phyloP scores from a whole-genome alignment of 192 early-diverging fungal species.

The Podila epicladia region DNA sequence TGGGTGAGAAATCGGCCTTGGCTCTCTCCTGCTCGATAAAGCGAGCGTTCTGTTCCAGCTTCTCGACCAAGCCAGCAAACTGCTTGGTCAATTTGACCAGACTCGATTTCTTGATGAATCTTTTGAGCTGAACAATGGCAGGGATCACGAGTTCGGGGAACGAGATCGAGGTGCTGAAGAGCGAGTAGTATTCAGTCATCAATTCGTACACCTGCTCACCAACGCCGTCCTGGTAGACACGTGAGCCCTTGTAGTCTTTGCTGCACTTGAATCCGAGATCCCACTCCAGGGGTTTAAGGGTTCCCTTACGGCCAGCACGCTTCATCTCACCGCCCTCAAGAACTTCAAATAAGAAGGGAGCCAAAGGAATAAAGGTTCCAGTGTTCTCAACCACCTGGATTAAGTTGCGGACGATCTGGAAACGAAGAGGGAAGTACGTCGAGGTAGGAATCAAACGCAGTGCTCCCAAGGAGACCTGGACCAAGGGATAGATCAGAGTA shows the following conservation, averaged over 20 bases:
- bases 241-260: slow-evolving; percentile 85
- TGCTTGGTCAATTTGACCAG: slow-evolving; percentile 84
- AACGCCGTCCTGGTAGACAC: slow-evolving; percentile 86
- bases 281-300: slow-evolving; percentile 89
- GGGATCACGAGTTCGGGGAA: slow-evolving; percentile 97
- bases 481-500: slow-evolving; percentile 89
- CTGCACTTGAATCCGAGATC: slow-evolving; percentile 80
- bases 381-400: slow-evolving; percentile 77
- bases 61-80: slow-evolving; percentile 84
- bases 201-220: slow-evolving; percentile 80
- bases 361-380: slow-evolving; percentile 85
- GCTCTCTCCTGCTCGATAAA: slow-evolving; percentile 81
- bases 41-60: slow-evolving; percentile 82
- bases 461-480: slow-evolving; percentile 80
- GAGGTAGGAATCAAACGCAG: slow-evolving; percentile 87
- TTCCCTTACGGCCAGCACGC: slow-evolving; percentile 77
- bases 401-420: slow-evolving; percentile 83
- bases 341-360: slow-evolving; percentile 87
- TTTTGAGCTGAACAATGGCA: slow-evolving; percentile 83
- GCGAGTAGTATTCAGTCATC: slow-evolving; percentile 80
- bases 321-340: slow-evolving; percentile 79
- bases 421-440: slow-evolving; percentile 92
- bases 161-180: slow-evolving; percentile 80
- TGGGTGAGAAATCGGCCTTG: slow-evolving; percentile 70
- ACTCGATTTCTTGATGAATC: slow-evolving; percentile 84